phyloP scores from a whole-genome alignment of 2,329 filamentous ascomycete genomes.

The Calonectria hawksworthii region DNA sequence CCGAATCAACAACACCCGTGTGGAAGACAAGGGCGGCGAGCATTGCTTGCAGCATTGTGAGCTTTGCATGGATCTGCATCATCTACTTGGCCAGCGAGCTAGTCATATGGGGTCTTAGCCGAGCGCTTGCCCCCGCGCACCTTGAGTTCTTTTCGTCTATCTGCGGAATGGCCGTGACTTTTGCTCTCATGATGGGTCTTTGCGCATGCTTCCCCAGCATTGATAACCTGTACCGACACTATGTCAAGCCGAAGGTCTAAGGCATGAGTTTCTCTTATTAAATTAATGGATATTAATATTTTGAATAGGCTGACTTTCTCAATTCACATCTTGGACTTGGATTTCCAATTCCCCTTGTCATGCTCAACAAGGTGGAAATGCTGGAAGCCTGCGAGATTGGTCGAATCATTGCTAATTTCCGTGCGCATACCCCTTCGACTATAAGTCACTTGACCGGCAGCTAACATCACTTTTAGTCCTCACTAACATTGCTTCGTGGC shows the following conservation, averaged over 20 bases:
- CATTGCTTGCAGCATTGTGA: constrained; percentile 17
- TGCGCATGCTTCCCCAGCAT: constrained; percentile 31
- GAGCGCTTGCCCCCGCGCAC: constrained; percentile 47
- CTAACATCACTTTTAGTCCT: constrained; percentile 46
- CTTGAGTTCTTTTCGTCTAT: constrained; percentile 64
- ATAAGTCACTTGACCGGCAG: neutral
- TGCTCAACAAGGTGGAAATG: constrained; percentile 55
- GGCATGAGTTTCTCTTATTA: neutral
- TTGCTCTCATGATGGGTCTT: constrained; percentile 50
- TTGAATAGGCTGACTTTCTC: constrained; percentile 61
- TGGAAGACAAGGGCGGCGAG: constrained; percentile 36
- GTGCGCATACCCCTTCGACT: constrained; percentile 47
- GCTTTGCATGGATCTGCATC: constrained; percentile 50
- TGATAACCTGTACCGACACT: constrained; percentile 47
- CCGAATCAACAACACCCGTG: constrained; percentile 14
- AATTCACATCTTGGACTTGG: constrained; percentile 66
- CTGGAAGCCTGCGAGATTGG: constrained; percentile 54
- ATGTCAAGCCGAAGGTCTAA: constrained; percentile 52
- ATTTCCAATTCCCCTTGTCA: constrained; percentile 64
- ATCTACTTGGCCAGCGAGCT: constrained; percentile 60
- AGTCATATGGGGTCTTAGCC: constrained; percentile 60
- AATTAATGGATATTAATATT: constrained; percentile 8
- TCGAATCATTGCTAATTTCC: constrained; percentile 59
- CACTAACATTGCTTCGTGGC: constrained; percentile 55
- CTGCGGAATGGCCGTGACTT: constrained; percentile 60